These are phyloP conservation scores for Carallia pectinifolia DNA, from an alignment of 345 rosid genomes.

Conservation along the genomic window DNA sequence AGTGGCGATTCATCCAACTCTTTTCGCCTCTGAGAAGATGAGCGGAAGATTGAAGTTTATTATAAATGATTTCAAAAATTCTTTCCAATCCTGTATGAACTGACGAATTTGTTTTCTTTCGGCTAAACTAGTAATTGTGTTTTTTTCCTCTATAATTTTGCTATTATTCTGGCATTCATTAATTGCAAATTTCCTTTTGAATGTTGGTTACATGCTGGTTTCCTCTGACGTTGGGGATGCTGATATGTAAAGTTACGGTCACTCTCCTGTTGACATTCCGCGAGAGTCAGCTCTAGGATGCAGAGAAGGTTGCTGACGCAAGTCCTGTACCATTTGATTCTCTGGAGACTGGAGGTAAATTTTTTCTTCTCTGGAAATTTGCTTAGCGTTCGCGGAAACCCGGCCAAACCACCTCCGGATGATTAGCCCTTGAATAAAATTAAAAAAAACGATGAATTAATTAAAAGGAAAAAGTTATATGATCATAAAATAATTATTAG, in stretches of 20 bases:
- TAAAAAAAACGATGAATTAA: no score
- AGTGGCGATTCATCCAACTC: conserved; percentile 88
- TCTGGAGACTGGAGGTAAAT: conserved; percentile 38
- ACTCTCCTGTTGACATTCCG: no score
- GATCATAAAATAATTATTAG: no score
- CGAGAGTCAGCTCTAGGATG: conserved; percentile 6
- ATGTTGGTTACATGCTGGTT: conserved; percentile 29
- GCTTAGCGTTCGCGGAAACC: not conserved
- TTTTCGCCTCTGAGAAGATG: conserved; percentile 80
- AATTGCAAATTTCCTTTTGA: not conserved
- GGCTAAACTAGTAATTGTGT: conserved; percentile 37
- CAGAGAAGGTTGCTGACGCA: conserved; percentile 40
- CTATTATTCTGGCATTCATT: no score
- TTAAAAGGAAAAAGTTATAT: no score
- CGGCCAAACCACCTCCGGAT: no score
- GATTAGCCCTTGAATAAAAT: no score
- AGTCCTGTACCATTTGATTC: conserved; percentile 70
- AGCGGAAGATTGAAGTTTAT: conserved; percentile 63
- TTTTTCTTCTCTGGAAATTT: conserved; percentile 9
- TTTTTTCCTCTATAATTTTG: no score
- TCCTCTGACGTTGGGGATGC: conserved; percentile 54
- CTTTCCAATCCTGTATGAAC: conserved; percentile 31
- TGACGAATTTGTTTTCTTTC: conserved; percentile 33
- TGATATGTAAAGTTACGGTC: conserved; percentile 31
- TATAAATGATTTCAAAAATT: no score